Percentiles rank a stretch among this genome's conserved stretches.
These are phyloP conservation scores for Mimosa pudica DNA, from an alignment of 306 rosid species.

Conservation along the genomic window DNA sequence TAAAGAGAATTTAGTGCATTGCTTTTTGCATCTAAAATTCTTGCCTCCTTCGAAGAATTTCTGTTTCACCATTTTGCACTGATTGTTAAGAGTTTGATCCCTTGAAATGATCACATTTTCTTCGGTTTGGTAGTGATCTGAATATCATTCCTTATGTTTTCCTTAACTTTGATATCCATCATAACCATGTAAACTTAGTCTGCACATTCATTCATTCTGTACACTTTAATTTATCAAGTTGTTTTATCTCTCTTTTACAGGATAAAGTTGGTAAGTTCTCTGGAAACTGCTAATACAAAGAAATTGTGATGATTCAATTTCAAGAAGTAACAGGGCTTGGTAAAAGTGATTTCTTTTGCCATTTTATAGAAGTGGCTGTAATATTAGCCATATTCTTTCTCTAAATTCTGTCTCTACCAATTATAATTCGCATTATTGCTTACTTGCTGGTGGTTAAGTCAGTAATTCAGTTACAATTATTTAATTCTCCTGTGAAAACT, in stretches of 20 bases:
- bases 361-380: constrained; percentile 12
- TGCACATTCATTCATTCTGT: neutral
- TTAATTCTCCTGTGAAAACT: neutral
- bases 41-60: neutral
- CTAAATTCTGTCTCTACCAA: constrained; percentile 17
- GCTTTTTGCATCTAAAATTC: neutral
- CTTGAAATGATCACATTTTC: neutral
- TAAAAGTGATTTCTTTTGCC: constrained; percentile 27
- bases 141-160: neutral
- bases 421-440: neutral
- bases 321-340: constrained; percentile 47
- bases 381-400: constrained; percentile 15
- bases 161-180: neutral
- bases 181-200: neutral
- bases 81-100: neutral
- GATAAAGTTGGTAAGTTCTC: constrained; percentile 96
- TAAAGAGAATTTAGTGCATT: too few species aligned
- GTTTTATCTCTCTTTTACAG: constrained; percentile 52
- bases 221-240: constrained; percentile 20
- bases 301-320: constrained; percentile 42
- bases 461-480: neutral
- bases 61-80: neutral
- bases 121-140: neutral
- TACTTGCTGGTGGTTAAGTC: neutral
- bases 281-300: constrained; percentile 37